Percentiles rank a stretch among this genome's conserved stretches.
Evolutionary conservation across 2,329 filamentous ascomycete genomes (phyloP).

Genomic region (Neofusicoccum sp.): DNA sequence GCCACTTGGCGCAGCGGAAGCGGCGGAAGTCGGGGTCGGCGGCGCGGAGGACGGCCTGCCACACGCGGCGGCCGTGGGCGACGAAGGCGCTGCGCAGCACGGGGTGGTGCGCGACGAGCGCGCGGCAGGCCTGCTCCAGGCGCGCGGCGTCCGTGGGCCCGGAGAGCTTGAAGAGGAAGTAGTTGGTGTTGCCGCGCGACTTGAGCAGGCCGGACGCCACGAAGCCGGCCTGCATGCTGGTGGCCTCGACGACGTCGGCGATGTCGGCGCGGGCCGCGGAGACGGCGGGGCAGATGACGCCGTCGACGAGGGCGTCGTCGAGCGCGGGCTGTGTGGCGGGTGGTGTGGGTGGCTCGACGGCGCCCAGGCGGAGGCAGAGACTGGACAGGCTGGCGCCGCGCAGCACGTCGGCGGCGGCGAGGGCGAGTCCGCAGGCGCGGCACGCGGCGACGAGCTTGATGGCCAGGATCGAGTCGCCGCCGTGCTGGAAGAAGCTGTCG

Average conservation of each 20-base stretch:
- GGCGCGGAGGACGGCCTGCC: slow-evolving; percentile 37
- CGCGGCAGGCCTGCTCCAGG: slow-evolving; percentile 9
- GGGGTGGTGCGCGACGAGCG: slow-evolving; percentile 37
- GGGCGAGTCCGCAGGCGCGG: not conserved
- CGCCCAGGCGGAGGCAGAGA: not conserved
- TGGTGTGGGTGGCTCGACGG: not conserved
- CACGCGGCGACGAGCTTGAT: slow-evolving; percentile 7
- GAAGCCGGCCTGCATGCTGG: slow-evolving; percentile 2
- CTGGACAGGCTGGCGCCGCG: not conserved
- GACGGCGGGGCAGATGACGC: not conserved
- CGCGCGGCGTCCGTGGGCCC: not conserved
- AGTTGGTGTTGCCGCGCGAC: slow-evolving; percentile 3
- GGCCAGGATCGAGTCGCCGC: not conserved
- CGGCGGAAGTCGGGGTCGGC: slow-evolving; percentile 36
- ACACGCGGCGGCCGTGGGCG: slow-evolving; percentile 36
- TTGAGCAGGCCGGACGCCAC: not conserved
- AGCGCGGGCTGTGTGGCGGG: not conserved
- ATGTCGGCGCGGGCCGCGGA: not conserved
- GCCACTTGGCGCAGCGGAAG: slow-evolving; percentile 34
- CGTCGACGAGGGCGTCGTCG: not conserved
- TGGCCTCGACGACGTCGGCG: slow-evolving; percentile 4
- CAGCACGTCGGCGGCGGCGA: slow-evolving; percentile 7
- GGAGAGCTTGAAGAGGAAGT: slow-evolving; percentile 1
- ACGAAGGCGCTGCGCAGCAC: slow-evolving; percentile 40
- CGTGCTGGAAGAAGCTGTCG: not conserved